Base-by-base conservation (phyloP, 768 basidiomycete genomes). In the Panaeolus cyanescens region DNA sequence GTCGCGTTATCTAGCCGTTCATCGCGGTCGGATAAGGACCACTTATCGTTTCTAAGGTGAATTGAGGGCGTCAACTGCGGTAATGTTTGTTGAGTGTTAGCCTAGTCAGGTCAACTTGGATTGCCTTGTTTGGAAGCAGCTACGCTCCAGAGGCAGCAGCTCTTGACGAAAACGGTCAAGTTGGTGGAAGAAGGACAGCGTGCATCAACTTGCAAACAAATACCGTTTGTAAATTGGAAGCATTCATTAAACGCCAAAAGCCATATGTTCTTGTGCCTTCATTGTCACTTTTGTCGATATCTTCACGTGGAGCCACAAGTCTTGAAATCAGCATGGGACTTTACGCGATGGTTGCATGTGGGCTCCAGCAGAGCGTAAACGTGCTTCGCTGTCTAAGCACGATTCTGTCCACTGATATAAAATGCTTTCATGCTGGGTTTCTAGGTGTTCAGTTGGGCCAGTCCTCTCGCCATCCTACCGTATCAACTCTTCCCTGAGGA, bases 331-430 rank as follows among this genome's bases (percentile, higher is more conserved):
- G 17, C 60, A 59, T 66, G 61, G 64, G 40, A 55, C 37, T 32
- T 17, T 42, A 37, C 19, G 42, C 53, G 59, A 57, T 32, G 5
- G 59, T 55, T 54, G 59, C 71, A 70, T 70, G 67, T 69, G 45
- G 45, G 67, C 62, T 66, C 70, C 64, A 59, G 19, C 57, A 50
- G n/a, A 50, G 25, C 58, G 68, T 69, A 64, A 66, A 65, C 64
- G 63, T 68, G 57, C 61, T 55, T 68, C 31, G 62, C 53, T 5
- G 33, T 13, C 28, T 31, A 36, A 54, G 31, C 22, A 34, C 5
- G 22, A 45, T 31, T 58, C 37, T 36, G 8, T 42, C 7, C 31
- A 17, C 53, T 62, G 19, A 61, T 63, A 61, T 67, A 66, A 63
- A 65, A 57, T 50, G 56, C 54, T 25, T 20, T 50, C 17, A 28